These are phyloP conservation scores for Trichoderma gracile DNA, from an alignment of 2,329 filamentous ascomycete genomes.

Conservation along the genomic window DNA sequence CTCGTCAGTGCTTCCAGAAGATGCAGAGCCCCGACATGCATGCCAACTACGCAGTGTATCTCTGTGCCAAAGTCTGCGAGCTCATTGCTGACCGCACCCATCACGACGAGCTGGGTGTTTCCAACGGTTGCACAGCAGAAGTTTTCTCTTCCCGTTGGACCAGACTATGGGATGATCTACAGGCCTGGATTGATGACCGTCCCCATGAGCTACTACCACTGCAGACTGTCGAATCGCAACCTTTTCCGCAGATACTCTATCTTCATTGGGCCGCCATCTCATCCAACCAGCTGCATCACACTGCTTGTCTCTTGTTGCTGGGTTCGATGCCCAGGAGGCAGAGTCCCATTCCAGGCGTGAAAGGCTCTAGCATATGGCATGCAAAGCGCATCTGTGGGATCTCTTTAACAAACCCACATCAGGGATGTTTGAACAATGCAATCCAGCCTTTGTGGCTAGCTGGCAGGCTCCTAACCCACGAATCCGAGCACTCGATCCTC, in stretches of 20 bases:
- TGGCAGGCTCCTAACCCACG: constrained; percentile 55
- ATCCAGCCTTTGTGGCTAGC: constrained; percentile 60
- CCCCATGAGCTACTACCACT: constrained; percentile 50
- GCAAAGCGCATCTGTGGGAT: constrained; percentile 35
- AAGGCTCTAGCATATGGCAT: constrained; percentile 52
- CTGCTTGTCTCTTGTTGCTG: constrained; percentile 54
- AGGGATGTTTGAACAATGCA: constrained; percentile 58
- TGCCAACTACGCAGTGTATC: constrained; percentile 60
- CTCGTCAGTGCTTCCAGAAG: not conserved
- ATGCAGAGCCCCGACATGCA: constrained; percentile 51
- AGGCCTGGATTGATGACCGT: constrained; percentile 49
- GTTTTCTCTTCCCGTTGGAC: constrained; percentile 49
- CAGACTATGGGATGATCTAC: constrained; percentile 51
- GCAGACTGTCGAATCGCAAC: constrained; percentile 44
- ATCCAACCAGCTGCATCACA: constrained; percentile 59
- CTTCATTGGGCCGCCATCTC: constrained; percentile 57
- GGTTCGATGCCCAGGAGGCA: constrained; percentile 36
- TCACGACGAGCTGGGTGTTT: constrained; percentile 49
- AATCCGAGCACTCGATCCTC: constrained; percentile 43
- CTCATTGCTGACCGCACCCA: constrained; percentile 52
- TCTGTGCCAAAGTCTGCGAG: constrained; percentile 54
- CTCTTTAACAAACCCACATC: constrained; percentile 52
- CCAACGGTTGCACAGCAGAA: constrained; percentile 46
- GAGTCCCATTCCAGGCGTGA: not conserved
- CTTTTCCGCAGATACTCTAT: constrained; percentile 56